These are phyloP conservation scores for Lathyrus aphaca DNA, from an alignment of 306 rosid species.

Conservation along the genomic window DNA sequence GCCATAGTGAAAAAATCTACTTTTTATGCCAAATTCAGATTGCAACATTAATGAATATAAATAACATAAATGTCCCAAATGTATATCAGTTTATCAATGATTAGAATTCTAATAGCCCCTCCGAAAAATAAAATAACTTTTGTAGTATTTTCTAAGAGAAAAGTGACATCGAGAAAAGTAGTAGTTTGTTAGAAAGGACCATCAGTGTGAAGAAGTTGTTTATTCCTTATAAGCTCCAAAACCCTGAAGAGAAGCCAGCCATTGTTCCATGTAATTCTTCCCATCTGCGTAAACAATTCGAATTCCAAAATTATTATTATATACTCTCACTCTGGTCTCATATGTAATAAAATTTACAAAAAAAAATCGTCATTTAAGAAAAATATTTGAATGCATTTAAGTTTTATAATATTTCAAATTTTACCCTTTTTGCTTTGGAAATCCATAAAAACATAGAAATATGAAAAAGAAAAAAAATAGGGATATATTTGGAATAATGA, in stretches of 20 bases:
- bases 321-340: too few species aligned
- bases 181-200: conserved; percentile 3
- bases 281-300: conserved; percentile 50
- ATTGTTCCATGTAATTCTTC: conserved; percentile 62
- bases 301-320: conserved; percentile 2
- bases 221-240: conserved; percentile 41
- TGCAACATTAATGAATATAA: conserved; percentile 1
- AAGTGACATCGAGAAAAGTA: background rate
- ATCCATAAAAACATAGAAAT: too few species aligned
- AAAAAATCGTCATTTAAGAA: too few species aligned
- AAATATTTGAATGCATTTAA: too few species aligned
- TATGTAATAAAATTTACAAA: too few species aligned
- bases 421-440: too few species aligned
- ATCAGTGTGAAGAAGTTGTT: background rate
- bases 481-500: too few species aligned
- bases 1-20: background rate
- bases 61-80: background rate
- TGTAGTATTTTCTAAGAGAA: background rate
- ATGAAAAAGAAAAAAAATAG: too few species aligned
- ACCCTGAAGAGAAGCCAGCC: conserved; percentile 61
- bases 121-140: background rate
- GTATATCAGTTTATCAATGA: background rate
- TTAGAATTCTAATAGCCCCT: background rate
- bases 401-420: too few species aligned
- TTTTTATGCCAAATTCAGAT: background rate